Evolutionary conservation across 2,329 filamentous ascomycete species (phyloP), one percentile per base, ranked within the genome.

Genomic region (Curvularia hawaiiensis): DNA sequence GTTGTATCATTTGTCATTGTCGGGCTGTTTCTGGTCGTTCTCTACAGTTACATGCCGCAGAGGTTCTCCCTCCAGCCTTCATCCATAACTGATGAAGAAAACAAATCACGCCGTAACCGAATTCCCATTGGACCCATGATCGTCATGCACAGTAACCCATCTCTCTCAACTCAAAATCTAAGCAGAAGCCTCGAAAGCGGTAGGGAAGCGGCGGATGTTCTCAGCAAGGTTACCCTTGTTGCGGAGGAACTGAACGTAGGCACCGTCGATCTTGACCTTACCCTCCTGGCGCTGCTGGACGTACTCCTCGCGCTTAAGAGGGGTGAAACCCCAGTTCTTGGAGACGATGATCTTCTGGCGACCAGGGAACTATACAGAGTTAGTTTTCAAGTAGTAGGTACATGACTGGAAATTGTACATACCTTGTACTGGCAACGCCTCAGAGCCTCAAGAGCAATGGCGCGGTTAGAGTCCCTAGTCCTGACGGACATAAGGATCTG

Each of bases 291-390:
- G 96, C 85, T 94, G 91, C 82, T 92, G 88, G 79, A 96, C 85
- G 85, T 98, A 99, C 82, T 99, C 95, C 74, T 98, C 95, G 75
- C 95, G 93, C 78, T 92, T 90, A 76, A 99, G 91, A 79, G 93
- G 93, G 65, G 95, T 99, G 91, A 99, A 99, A 74, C 95, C 95
- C 95, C 95, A 99, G 89, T 99, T 99, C 92, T 98, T 99, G 87
- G 91, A 96, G 84, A 98, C 90, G 78, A 99, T 97, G 85, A 99
- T 98, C 92, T 99, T 99, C 88, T 99, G 95, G 84, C 95, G 94
- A 82, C 95, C 95, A 72, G 95, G 95, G 91, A 99, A 99, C 71
- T 75, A 20, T 3, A 9, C 16, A 64, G 55, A 14, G 33, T 56
- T 26, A 53, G 50, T 18, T 9, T 30, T 41, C 12, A 7, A 43